Evolutionary conservation across 1,284 basidiomycete species (phyloP).

Genomic region (Leccinum huronense): DNA sequence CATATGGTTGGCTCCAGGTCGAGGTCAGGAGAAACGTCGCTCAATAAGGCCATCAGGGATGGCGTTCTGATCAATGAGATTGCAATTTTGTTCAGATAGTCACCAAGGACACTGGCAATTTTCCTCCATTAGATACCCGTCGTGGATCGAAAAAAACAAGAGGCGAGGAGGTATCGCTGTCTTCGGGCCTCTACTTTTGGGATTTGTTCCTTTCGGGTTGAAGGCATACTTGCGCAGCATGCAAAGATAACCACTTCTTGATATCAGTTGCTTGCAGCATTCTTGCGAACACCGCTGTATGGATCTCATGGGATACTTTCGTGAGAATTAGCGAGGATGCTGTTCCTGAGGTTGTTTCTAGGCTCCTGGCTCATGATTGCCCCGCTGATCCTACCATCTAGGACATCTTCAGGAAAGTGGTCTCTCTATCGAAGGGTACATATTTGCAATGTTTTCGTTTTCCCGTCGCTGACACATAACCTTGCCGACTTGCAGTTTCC

Average conservation of each 20-base stretch:
- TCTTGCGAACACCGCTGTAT: slow-evolving; percentile 22
- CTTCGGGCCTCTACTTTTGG: slow-evolving; percentile 48
- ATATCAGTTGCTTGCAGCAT: too few species aligned
- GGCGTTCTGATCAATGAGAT: too few species aligned
- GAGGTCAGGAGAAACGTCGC: too few species aligned
- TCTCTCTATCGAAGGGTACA: slow-evolving; percentile 83
- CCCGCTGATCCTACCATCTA: slow-evolving; percentile 30
- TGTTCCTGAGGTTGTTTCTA: slow-evolving; percentile 67
- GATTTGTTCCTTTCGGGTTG: too few species aligned
- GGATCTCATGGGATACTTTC: slow-evolving; percentile 94
- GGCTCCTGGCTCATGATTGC: not conserved
- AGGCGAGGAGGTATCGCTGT: not conserved
- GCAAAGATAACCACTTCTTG: too few species aligned
- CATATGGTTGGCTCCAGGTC: too few species aligned
- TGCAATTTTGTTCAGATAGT: slow-evolving; percentile 35
- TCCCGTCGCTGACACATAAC: slow-evolving; percentile 27
- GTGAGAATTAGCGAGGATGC: slow-evolving; percentile 90
- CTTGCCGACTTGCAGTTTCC: slow-evolving; percentile 83
- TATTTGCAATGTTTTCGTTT: slow-evolving; percentile 1
- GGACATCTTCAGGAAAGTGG: slow-evolving; percentile 92
- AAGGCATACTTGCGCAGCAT: too few species aligned
- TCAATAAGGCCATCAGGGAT: too few species aligned
- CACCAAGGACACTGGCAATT: slow-evolving; percentile 29
- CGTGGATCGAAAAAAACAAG: not conserved
- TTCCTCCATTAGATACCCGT: slow-evolving; percentile 13